Conservation (phyloP, 2,329 filamentous ascomycete genomes). For the Epichloe glyceriae region DNA sequence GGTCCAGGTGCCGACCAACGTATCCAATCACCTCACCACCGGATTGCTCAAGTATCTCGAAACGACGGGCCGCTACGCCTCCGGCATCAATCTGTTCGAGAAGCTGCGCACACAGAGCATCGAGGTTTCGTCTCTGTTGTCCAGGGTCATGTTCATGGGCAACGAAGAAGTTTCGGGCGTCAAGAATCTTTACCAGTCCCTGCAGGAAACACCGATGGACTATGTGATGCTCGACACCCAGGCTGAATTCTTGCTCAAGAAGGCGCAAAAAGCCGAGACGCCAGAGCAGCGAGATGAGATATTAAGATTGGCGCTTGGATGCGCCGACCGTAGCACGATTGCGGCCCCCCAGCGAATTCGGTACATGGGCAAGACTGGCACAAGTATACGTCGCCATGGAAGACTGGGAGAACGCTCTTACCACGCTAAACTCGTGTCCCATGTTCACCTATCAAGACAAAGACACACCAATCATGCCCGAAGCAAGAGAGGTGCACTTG, state of each 20-base stretch:
- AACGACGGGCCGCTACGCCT: conserved; percentile 86
- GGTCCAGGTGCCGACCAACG: conserved; percentile 92
- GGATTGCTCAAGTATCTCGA: conserved; percentile 89
- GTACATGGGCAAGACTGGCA: conserved; percentile 86
- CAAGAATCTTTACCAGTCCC: conserved; percentile 70
- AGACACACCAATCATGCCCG: conserved; percentile 86
- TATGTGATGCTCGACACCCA: conserved; percentile 93
- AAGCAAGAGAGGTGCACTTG: conserved; percentile 75
- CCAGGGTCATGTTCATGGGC: conserved; percentile 83
- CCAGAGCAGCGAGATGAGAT: conserved; percentile 50
- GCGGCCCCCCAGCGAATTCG: conserved; percentile 91
- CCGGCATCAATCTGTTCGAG: conserved; percentile 94
- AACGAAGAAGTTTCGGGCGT: conserved; percentile 97
- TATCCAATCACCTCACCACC: conserved; percentile 90
- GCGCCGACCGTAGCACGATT: conserved; percentile 87
- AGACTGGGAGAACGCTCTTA: conserved; percentile 89
- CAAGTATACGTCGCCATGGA: conserved; percentile 91
- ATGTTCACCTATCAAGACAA: conserved; percentile 99
- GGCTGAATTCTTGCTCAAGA: conserved; percentile 79
- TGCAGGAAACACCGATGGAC: conserved; percentile 92
- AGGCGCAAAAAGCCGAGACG: conserved; percentile 47
- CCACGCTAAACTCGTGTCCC: conserved; percentile 93
- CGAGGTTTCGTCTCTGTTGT: conserved; percentile 84
- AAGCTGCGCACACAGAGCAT: conserved; percentile 84
- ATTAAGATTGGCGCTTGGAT: conserved; percentile 75